Evolutionary conservation across 1,139 yeast genomes (phyloP), one percentile per base, ranked within the genome.

Genomic region (Candida buenavistaensis): DNA sequence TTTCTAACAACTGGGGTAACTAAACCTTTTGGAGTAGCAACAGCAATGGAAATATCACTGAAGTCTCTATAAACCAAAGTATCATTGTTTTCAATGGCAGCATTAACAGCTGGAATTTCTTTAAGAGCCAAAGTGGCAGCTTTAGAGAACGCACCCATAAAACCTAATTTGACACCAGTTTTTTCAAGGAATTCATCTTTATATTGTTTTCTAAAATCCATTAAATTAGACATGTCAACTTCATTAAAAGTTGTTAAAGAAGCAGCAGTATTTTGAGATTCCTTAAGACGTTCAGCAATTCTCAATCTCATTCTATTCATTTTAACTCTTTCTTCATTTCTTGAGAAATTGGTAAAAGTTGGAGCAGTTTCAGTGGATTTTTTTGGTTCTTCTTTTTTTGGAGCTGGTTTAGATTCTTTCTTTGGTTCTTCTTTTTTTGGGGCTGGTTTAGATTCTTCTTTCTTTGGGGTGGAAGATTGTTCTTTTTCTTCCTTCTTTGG

Each of bases 271-370:
- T 92, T 92, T 72, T 92, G 99, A 25, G 97, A 86, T 74, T 94
- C 97, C 86, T 92, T 92, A 62, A 92, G 84, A 72, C 99, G 88
- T 75, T 94, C 97, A 40, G 98, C 97, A 50, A 94, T 94, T 78
- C 99, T 87, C 68, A 87, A 72, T 73, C 99, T 86, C 98, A 92
- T 94, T 75, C 99, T 87, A 82, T 90, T 92, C 98, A 92, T 92
- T 75, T 92, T 92, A 50, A 94, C 95, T 64, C 90, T 79, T 64
- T 82, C 87, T 70, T 92, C 97, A 45, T 73, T 70, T 72, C 98
- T 85, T 40, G 89, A 75, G 60, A 84, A 84, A 35, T 76, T 63
- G 41, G 86, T 82, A 54, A 79, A 71, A 26, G 79, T 57, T 26
- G 74, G 60, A 28, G 77, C 58, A 22, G 66, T 43, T 33, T 47